A percentile compares a stretch with the other conserved stretches of the same genome.
Evolutionary conservation across 1,284 basidiomycete genomes (phyloP).

Genomic region (Singerocomus rubriflavus): DNA sequence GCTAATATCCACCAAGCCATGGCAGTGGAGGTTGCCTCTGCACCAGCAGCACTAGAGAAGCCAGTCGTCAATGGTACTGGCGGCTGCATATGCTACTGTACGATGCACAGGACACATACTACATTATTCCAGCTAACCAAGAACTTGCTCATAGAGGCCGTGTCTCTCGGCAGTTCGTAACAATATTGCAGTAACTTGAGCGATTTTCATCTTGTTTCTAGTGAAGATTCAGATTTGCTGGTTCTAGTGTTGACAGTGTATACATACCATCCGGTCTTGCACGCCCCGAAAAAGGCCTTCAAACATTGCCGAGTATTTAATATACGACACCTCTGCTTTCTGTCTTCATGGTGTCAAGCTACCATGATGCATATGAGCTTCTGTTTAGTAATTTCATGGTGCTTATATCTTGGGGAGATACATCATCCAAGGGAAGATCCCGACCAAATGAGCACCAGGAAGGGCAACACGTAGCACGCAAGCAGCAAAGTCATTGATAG

Average conservation of each 20-base stretch:
- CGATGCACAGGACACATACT: neutral
- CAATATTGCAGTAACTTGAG: neutral
- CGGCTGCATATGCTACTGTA: too few relatives aligned
- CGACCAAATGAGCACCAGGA: constrained; percentile 10
- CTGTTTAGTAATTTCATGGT: too few relatives aligned
- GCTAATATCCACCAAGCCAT: constrained; percentile 36
- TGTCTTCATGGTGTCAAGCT: constrained; percentile 9
- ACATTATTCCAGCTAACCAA: constrained; percentile 11
- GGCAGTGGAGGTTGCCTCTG: constrained; percentile 7
- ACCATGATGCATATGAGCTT: neutral
- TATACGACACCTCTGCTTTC: neutral
- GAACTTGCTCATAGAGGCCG: constrained; percentile 5
- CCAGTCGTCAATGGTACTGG: neutral
- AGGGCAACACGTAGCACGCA: constrained; percentile 2
- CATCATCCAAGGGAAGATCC: too few relatives aligned
- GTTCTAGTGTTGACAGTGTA: too few relatives aligned
- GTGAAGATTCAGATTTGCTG: neutral
- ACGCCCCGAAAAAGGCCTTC: constrained; percentile 4
- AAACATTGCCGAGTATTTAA: neutral
- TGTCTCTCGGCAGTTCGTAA: constrained; percentile 7
- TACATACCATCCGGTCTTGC: constrained; percentile 5
- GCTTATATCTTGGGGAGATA: constrained; percentile 6
- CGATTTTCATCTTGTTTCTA: neutral
- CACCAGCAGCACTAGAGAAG: constrained; percentile 3
- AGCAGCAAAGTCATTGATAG: constrained; percentile 1